These are phyloP conservation scores for Yamadazyma sp. DNA, from an alignment of 1,139 yeast species.

Conservation along the genomic window DNA sequence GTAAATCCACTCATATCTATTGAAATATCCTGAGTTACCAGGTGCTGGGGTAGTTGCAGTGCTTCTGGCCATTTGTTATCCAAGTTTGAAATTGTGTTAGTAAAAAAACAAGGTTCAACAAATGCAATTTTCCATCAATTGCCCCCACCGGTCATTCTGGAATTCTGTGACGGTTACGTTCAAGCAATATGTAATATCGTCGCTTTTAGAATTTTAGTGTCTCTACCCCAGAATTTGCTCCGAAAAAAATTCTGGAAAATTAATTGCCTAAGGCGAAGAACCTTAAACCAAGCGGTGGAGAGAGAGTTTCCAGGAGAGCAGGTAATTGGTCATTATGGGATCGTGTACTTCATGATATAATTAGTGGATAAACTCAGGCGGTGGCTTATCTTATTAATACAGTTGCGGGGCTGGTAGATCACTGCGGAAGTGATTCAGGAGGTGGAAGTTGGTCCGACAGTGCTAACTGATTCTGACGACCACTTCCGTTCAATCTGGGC, in stretches of 20 bases:
- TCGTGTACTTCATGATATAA: too few species aligned
- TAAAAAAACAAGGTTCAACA: not conserved
- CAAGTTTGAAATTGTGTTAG: too few species aligned
- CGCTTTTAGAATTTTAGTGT: not conserved
- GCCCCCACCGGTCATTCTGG: not conserved
- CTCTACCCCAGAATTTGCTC: slow-evolving; percentile 1
- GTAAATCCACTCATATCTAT: slow-evolving; percentile 30
- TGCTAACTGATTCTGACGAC: not conserved
- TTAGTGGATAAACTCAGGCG: too few species aligned
- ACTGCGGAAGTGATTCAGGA: not conserved
- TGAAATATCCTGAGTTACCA: not conserved
- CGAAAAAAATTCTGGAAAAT: not conserved
- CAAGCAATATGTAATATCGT: not conserved
- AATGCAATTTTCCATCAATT: not conserved
- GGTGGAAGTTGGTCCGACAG: not conserved
- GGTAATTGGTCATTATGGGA: too few species aligned
- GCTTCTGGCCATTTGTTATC: slow-evolving; percentile 7
- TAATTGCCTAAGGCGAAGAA: too few species aligned
- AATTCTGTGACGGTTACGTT: not conserved
- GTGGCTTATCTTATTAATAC: too few species aligned
- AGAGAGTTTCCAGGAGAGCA: too few species aligned
- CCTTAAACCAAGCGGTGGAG: too few species aligned
- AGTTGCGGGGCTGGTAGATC: too few species aligned
- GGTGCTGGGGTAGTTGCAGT: slow-evolving; percentile 10
- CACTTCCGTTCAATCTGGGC: not conserved